Percentiles rank a stretch among this genome's conserved stretches.
These are phyloP conservation scores for Chaetomium cochliodes DNA, from an alignment of 495 filamentous ascomycete genomes.

Conservation along the genomic window DNA sequence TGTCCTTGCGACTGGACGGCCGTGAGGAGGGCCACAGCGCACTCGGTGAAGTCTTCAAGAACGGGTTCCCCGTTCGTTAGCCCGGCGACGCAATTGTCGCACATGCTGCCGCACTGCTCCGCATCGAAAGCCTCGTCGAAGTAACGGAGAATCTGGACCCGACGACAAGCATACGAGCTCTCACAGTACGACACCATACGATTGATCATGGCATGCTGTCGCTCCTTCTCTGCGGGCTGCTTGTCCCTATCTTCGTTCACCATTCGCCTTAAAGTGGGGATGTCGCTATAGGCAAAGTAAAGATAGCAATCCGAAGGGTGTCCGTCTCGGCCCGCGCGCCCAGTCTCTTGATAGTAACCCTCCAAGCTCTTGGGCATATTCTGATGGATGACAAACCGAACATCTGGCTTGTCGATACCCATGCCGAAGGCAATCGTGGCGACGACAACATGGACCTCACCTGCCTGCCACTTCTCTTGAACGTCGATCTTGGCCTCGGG, in stretches of 20 bases:
- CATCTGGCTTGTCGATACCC: conserved; percentile 97
- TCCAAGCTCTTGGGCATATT: conserved; percentile 92
- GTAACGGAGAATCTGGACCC: conserved; percentile 84
- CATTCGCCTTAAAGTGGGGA: conserved; percentile 62
- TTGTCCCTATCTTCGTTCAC: conserved; percentile 72
- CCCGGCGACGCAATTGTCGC: conserved; percentile 82
- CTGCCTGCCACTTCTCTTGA: conserved; percentile 79
- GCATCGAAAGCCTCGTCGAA: conserved; percentile 80
- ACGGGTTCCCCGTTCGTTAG: conserved; percentile 55
- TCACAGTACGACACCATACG: conserved; percentile 84
- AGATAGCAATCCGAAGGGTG: conserved; percentile 84
- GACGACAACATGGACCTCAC: conserved; percentile 81
- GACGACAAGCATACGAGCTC: conserved; percentile 78
- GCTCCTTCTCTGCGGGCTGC: conserved; percentile 54
- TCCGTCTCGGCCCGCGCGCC: conserved; percentile 89
- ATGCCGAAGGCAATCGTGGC: conserved; percentile 99
- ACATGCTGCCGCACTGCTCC: conserved; percentile 67
- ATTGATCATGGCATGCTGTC: conserved; percentile 80
- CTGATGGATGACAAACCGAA: conserved; percentile 93
- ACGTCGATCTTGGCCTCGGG: conserved; percentile 60
- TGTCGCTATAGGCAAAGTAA: conserved; percentile 77
- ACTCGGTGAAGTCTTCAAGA: conserved; percentile 68
- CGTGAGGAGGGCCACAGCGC: conserved; percentile 64
- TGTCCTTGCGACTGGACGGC: conserved; percentile 58
- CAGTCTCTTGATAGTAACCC: conserved; percentile 97